Percentiles rank a stretch among this genome's conserved stretches.
phyloP scores from a whole-genome alignment of 2,329 filamentous ascomycete genomes.

The Rhynchosporium secalis region DNA sequence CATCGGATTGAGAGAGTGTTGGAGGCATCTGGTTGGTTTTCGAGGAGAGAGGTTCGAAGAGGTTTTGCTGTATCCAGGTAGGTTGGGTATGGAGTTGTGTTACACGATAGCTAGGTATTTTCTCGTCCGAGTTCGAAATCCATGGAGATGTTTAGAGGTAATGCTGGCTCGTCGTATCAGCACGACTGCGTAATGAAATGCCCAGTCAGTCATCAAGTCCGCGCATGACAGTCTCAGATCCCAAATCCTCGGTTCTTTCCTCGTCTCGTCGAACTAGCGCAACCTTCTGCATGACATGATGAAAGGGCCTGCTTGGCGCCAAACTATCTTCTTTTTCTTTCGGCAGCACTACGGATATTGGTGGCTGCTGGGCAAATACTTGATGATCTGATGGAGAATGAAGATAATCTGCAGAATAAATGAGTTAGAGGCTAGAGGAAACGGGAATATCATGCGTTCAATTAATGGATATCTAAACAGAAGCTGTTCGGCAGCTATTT shows the following conservation, averaged over 20 bases:
- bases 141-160: neutral
- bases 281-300: neutral
- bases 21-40: neutral
- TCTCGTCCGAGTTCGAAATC: neutral
- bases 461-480: no score
- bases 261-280: neutral
- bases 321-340: neutral
- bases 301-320: slow-evolving; percentile 7
- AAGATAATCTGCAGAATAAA: no score
- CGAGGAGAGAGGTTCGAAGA: neutral
- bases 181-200: neutral
- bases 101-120: neutral
- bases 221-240: neutral
- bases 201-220: neutral
- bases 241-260: neutral
- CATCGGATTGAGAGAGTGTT: neutral
- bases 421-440: no score
- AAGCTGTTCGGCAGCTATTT: no score
- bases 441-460: no score
- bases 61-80: neutral
- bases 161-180: neutral
- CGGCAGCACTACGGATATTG: neutral
- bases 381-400: neutral
- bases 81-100: neutral
- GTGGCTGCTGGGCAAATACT: neutral